Evolutionary conservation across 257 asterid species (phyloP).

Genomic region (Lithospermum erythrorhizon): DNA sequence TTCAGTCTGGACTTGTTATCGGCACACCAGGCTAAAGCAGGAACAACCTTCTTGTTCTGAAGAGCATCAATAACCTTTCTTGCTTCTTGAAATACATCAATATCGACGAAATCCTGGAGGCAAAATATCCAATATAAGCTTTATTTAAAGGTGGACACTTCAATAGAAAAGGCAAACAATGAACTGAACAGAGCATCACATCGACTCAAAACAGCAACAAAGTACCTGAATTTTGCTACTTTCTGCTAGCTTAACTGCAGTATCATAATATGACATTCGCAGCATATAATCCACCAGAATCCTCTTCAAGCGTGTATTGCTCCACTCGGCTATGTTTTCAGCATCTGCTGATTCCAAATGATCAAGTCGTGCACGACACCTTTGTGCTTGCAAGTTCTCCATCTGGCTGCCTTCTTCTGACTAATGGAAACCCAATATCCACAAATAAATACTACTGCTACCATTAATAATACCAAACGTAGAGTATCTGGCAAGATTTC

Average conservation of each 20-base stretch:
- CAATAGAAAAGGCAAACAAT: not conserved
- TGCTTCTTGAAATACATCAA: slow-evolving; percentile 90
- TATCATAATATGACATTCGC: slow-evolving; percentile 88
- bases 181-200: not conserved
- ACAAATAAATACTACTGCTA: not conserved
- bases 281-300: slow-evolving; percentile 92
- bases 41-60: slow-evolving; percentile 70
- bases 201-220: not conserved
- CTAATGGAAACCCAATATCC: slow-evolving; percentile 28
- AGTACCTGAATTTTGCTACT: slow-evolving; percentile 74
- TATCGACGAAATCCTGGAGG: slow-evolving; percentile 87
- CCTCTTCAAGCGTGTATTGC: slow-evolving; percentile 58
- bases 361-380: slow-evolving; percentile 72
- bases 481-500: too few relatives aligned
- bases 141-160: not conserved
- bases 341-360: slow-evolving; percentile 78
- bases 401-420: slow-evolving; percentile 77
- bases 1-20: slow-evolving; percentile 92
- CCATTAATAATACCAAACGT: not conserved
- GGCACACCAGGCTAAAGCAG: slow-evolving; percentile 98
- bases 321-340: slow-evolving; percentile 65
- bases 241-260: slow-evolving; percentile 84
- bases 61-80: slow-evolving; percentile 88
- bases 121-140: slow-evolving; percentile 16
- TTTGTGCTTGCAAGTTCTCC: slow-evolving; percentile 88